phyloP scores from a whole-genome alignment of 192 early-diverging fungal species.

The Coemansia javaensis region DNA sequence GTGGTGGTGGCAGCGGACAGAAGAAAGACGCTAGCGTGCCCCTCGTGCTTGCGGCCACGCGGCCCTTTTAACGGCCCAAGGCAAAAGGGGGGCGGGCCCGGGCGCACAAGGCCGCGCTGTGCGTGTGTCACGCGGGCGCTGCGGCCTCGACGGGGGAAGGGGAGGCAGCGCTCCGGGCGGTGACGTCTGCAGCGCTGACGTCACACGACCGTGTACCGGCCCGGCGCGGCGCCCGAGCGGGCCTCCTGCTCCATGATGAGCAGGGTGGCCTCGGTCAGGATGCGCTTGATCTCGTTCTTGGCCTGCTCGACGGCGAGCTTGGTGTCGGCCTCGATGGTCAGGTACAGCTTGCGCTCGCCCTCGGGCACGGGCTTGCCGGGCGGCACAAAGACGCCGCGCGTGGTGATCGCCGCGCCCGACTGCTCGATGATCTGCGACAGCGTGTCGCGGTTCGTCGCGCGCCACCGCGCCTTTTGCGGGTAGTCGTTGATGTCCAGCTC shows the following conservation, averaged over 20 bases:
- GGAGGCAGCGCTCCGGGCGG: no score
- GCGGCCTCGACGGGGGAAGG: no score
- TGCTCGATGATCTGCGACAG: constrained; percentile 90
- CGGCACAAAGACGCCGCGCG: constrained; percentile 82
- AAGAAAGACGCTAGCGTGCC: no score
- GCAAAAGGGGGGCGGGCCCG: no score
- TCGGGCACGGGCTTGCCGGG: constrained; percentile 73
- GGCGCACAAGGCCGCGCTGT: no score
- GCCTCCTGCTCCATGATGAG: constrained; percentile 66
- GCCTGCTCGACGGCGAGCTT: constrained; percentile 87
- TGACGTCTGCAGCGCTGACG: neutral
- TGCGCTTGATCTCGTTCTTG: constrained; percentile 87
- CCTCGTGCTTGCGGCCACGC: no score
- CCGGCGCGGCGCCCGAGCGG: constrained; percentile 43
- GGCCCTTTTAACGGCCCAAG: no score
- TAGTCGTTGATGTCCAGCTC: constrained; percentile 99
- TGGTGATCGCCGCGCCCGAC: constrained; percentile 93
- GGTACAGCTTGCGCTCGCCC: constrained; percentile 86
- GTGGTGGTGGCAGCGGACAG: no score
- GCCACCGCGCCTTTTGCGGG: constrained; percentile 91
- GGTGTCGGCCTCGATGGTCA: constrained; percentile 93
- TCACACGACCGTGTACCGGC: constrained; percentile 44
- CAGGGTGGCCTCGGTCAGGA: constrained; percentile 82
- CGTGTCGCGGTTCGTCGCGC: constrained; percentile 93
- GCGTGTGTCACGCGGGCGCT: no score